A percentile compares a stretch with the other conserved stretches of the same genome.
phyloP scores from a whole-genome alignment of 2,329 filamentous ascomycete genomes.

The Akanthomyces uredinophilus region DNA sequence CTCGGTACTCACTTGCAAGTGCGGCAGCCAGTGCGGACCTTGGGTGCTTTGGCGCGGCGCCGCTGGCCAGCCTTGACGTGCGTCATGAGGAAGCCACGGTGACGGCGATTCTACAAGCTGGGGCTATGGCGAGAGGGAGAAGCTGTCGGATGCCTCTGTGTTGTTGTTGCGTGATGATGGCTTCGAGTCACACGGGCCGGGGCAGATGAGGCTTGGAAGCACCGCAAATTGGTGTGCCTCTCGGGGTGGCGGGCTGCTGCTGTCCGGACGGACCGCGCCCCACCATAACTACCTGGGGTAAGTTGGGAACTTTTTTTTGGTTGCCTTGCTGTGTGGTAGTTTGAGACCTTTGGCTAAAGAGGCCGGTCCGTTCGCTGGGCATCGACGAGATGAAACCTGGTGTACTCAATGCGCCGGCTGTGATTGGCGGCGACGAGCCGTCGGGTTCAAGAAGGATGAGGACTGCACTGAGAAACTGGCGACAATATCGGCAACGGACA shows the following conservation, averaged over 20 bases:
- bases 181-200: neutral
- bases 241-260: neutral
- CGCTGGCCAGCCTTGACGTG: slow-evolving; percentile 16
- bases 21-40: slow-evolving; percentile 14
- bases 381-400: neutral
- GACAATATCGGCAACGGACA: neutral
- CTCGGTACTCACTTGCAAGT: slow-evolving; percentile 14
- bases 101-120: neutral
- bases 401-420: neutral
- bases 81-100: slow-evolving; percentile 13
- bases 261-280: neutral
- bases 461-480: neutral
- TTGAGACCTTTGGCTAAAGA: neutral
- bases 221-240: neutral
- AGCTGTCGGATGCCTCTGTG: neutral
- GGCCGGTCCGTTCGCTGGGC: neutral
- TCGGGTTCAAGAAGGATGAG: too few relatives aligned
- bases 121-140: neutral
- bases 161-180: neutral
- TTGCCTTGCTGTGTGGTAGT: too few relatives aligned
- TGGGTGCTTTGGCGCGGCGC: slow-evolving; percentile 15
- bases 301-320: neutral
- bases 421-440: too few relatives aligned
- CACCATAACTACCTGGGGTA: neutral
- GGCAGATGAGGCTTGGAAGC: neutral